Base-by-base conservation (phyloP, 441 rosid genomes). In the Iberis amara region DNA sequence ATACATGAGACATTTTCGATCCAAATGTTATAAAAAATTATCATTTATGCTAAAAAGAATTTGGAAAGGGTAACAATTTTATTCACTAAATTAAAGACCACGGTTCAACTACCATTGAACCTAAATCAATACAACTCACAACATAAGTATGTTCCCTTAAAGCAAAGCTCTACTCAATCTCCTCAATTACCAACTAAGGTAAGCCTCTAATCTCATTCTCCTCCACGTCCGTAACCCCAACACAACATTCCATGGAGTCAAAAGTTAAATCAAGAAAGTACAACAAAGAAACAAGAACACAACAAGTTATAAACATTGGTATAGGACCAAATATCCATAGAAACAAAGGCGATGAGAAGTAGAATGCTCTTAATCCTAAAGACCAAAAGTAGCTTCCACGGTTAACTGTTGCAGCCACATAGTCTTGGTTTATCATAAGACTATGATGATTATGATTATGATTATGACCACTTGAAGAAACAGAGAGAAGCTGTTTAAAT, bases 301-400 rank as follows among this genome's bases (percentile, higher is more conserved):
- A 14, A 50, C 96, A 85, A 26, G 77, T 72, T 35, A 79, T 8
- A 40, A 81, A 69, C 96, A 87, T 85, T 0, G 98, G 92, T 24
- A 91, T 68, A 0, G 96, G 96, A 8, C 98, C 95, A 61, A 87
- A 91, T 28, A 87, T 81, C 98, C 98, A 91, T 47, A 91, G 66
- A 40, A 87, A 83, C 28, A 91, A 58, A 10, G 96, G 98, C 37
- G 83, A 75, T 0, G 98, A 91, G 74, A 85, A 87, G 76, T 91
- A 87, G 38, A 85, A 91, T 1, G 95, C 89, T 7, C 98, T 69
- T 39, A 91, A 69, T 4, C 98, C 96, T 23, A 87, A 47, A 1
- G 96, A 83, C 98, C 98, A 91, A 47, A 91, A 87, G 59, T 78
- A 83, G 54, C 96, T 82, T 0, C 98, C 96, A 42, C 79, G 61